Evolutionary conservation across 2,329 filamentous ascomycete species (phyloP).

Genomic region (Nannizzia gypsea): DNA sequence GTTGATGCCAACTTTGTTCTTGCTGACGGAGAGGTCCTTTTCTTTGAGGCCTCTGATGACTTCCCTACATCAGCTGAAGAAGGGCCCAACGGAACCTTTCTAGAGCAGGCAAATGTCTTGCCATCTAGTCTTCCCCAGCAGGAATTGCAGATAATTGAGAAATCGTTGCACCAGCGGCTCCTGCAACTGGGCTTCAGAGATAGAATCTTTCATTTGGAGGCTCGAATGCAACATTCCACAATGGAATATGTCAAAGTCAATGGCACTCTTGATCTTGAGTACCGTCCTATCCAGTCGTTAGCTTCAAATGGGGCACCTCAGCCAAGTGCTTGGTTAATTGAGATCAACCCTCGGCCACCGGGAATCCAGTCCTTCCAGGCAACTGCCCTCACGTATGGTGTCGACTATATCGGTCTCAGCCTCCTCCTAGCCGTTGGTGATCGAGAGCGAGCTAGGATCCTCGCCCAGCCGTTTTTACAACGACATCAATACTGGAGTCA

Average conservation of each 20-base stretch:
- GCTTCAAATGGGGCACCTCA: no score
- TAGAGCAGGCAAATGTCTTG: not conserved
- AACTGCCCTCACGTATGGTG: conserved; percentile 15
- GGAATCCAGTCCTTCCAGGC: conserved; percentile 13
- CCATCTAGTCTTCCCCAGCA: not conserved
- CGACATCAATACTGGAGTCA: conserved; percentile 10
- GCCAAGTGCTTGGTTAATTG: conserved; percentile 15
- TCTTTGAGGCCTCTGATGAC: conserved; percentile 31
- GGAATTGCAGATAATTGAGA: not conserved
- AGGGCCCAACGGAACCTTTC: not conserved
- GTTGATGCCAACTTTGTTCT: conserved; percentile 34
- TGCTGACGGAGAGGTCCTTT: conserved; percentile 30
- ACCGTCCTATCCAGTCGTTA: no score
- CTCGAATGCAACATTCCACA: not conserved
- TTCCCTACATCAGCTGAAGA: conserved; percentile 20
- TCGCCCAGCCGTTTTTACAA: conserved; percentile 15
- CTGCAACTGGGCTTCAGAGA: not conserved
- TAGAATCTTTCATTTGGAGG: conserved; percentile 7
- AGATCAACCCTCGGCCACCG: conserved; percentile 21
- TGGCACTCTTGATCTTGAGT: not conserved
- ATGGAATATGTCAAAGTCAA: not conserved
- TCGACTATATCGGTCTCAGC: conserved; percentile 16
- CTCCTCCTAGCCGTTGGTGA: not conserved
- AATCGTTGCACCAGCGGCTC: not conserved
- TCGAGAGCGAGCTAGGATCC: conserved; percentile 6